Evolutionary conservation across 2,329 filamentous ascomycete species (phyloP), one percentile per base, ranked within the genome.

Genomic region (Botrytis elliptica): DNA sequence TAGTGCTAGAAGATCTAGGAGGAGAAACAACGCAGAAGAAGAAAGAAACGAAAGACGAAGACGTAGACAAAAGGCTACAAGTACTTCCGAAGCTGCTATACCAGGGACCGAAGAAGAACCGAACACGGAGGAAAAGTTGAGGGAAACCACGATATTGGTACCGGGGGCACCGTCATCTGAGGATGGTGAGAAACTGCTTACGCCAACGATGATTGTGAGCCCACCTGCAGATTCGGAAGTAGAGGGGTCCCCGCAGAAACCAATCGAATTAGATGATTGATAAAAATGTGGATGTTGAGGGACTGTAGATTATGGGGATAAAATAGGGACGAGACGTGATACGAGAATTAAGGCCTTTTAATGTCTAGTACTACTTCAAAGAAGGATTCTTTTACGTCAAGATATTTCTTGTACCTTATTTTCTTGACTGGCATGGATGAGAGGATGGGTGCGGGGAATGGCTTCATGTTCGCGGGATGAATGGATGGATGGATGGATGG

Each of bases 11-110:
- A 87, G 90, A 73, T 84, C 90, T 75, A 62, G 82, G 69, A 49
- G 81, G 83, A 85, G 75, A 82, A 87, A 95, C 81, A 93, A 89
- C 75, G 93, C 93, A 2, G 93, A 96, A 78, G 92, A 93, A 76
- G 93, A 97, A 83, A 85, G 93, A 71, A 87, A 89, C 73, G 85
- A 88, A 76, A 84, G 93, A 60, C 85, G 93, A 78, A 84, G 92
- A 76, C 85, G 93, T 77, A 85, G 92, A 76, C 88, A 92, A 74
- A 91, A 89, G 79, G 86, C 87, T 16, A 82, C 83, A 20, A 85
- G 81, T 63, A 75, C 74, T 8, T 76, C 78, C 4, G 77, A 79
- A 73, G 42, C 73, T 44, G 38, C 42, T 49, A 16, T 52, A 49
- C 69, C 69, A 52, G 36, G 49, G 40, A 52, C 44, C n/a, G 76